Evolutionary conservation across 192 early-diverging fungal genomes (phyloP), one percentile per base, ranked within the genome.

Genomic region (Coemansia biformis): DNA sequence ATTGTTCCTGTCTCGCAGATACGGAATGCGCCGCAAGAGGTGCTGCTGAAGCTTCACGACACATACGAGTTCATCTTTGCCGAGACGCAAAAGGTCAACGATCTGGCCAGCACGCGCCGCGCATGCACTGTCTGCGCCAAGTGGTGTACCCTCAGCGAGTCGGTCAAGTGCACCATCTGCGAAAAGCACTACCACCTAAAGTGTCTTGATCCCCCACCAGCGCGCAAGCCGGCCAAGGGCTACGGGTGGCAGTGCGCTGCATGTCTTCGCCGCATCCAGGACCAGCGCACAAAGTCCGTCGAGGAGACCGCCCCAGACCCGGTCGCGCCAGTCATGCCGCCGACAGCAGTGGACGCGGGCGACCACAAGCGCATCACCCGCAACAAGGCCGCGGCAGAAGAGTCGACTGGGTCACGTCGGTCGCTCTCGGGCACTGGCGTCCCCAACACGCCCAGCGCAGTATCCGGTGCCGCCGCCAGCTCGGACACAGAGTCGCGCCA

Each of bases 51-150:
- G 41, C 74, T 94, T 14, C 57, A 38, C 16, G 69, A 78, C 46
- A 76, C 78, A 11, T 92, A 91, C 70, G 79, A 85, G 51, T 95
- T 84, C 71, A 86, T 95, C 36, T 78, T 93, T 24, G 88, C 90
- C 7, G 92, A 95, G 55, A 63, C 79, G 15, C 84, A 84, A n/a
- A 92, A 87, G 42, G 84, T 83, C 24, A 57, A 79, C 12, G 88
- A 91, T 41, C 77, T 89, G 42, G 82, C 83, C 19, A 83, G 81
- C 36, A 78, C 78, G 9, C 79, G 81, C 22, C 72, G 88, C 16
- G 82, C 79, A 7, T 90, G 88, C 46, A 63, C 70, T 44, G 75
- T 83, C 23, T 90, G 86, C 46, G 75, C 82, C 19, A 66, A 79
- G 15, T 89, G 85, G 87, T 88, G 86, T 44, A 67, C 57, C 40